Base-by-base conservation (phyloP, 2,329 filamentous ascomycete genomes). In the Aureobasidium sp. region DNA sequence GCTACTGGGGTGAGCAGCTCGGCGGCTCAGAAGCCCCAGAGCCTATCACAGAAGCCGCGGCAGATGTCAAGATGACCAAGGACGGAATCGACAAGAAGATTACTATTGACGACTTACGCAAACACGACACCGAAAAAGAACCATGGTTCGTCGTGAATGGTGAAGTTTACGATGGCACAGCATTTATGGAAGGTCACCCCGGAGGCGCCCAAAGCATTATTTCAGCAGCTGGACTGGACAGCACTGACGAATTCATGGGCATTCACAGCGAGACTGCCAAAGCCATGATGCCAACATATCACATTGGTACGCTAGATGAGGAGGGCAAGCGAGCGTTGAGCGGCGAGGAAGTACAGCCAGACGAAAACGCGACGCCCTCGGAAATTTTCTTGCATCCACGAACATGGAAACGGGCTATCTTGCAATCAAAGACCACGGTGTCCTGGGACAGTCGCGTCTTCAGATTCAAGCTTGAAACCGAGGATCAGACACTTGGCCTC, bases 191-290 rank as follows among this genome's bases (percentile, higher is more conserved):
- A 64, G 88, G 81, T 0, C 92, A 97, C 71, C 92, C 92, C 0
- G 92, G 92, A 57, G 92, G 92, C 55, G 90, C 90, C 3, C 84
- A 88, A 65, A 94, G 90, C 68, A 96, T 97, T 70, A 81, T 88
- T 59, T 87, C 86, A 32, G 90, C 87, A 3, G 91, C 91, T n/a
- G 91, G 86, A 0, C 79, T 89, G 68, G 91, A 97, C 73, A 84
- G 84, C 10, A 89, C 88, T 0, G 92, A 96, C 68, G 92, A 97
- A 67, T 97, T 96, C 72, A 83, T 95, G 76, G 88, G 89, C 14
- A 97, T 97, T 68, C 90, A 96, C 72, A 92, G 88, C 71, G 91
- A 96, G 76, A 96, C 89, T 16, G 92, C 92, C 37, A 96, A 95
- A 76, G 82, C 81, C 21, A 96, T 96, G 91, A 91, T 97, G 87